These are phyloP conservation scores for Metschnikowia cubensis DNA, from an alignment of 805 yeast species.

Conservation along the genomic window DNA sequence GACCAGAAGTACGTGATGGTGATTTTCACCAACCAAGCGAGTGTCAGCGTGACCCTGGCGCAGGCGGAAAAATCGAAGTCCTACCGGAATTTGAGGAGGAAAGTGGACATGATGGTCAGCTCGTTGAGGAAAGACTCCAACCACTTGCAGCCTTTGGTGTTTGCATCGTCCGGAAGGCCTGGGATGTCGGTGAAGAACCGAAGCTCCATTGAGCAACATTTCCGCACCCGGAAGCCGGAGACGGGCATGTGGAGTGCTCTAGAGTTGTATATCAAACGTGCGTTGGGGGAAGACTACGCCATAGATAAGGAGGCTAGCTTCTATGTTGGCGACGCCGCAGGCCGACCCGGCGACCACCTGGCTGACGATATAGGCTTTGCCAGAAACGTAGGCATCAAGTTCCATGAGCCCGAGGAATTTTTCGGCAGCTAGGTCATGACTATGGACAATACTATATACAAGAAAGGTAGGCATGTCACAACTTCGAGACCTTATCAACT, in stretches of 20 bases:
- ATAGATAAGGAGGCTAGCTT: slow-evolving; percentile 47
- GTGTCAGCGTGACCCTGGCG: slow-evolving; percentile 40
- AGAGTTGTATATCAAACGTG: slow-evolving; percentile 31
- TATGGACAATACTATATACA: slow-evolving; percentile 2
- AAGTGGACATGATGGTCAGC: slow-evolving; percentile 37
- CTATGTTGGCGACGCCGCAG: slow-evolving; percentile 97
- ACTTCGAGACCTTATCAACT: slow-evolving; percentile 45
- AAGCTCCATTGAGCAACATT: slow-evolving; percentile 32
- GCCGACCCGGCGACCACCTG: slow-evolving; percentile 72
- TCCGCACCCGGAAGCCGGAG: slow-evolving; percentile 63
- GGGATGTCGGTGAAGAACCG: slow-evolving; percentile 17
- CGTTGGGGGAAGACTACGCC: slow-evolving; percentile 13
- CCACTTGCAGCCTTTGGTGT: slow-evolving; percentile 39
- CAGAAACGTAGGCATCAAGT: slow-evolving; percentile 42
- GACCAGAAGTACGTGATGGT: slow-evolving; percentile 44
- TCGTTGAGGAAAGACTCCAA: slow-evolving; percentile 22
- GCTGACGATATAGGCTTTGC: slow-evolving; percentile 78
- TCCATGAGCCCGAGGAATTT: slow-evolving; percentile 69
- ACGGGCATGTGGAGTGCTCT: slow-evolving; percentile 73
- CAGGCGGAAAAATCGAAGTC: slow-evolving; percentile 25
- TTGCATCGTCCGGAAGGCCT: slow-evolving; percentile 62
- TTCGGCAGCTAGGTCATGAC: slow-evolving; percentile 26
- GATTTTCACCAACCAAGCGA: slow-evolving; percentile 86
- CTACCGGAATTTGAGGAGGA: slow-evolving; percentile 37
- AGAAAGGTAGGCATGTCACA: neutral